A percentile compares a stretch with the other conserved stretches of the same genome.
These are phyloP conservation scores for Sugiyamaella castrensis DNA, from an alignment of 1,139 yeast species.

Conservation along the genomic window DNA sequence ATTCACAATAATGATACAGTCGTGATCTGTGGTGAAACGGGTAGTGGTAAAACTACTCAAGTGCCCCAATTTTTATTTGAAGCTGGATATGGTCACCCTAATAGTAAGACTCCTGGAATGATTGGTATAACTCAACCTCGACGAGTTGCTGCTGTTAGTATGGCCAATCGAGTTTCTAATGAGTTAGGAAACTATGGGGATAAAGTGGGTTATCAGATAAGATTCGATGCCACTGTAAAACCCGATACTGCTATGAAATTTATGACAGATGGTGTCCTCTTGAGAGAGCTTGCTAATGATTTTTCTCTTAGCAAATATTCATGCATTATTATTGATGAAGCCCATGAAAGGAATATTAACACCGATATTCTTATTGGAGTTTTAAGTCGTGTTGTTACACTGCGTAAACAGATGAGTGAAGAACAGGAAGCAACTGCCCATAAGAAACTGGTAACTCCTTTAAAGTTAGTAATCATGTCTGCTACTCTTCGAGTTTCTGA, in stretches of 20 bases:
- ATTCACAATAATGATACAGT: conserved; percentile 88
- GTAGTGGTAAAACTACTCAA: conserved; percentile 97
- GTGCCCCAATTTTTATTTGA: conserved; percentile 91
- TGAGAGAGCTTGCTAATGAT: conserved; percentile 90
- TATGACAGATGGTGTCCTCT: conserved; percentile 97
- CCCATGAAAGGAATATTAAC: conserved; percentile 93
- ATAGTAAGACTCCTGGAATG: conserved; percentile 79
- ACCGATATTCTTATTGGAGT: conserved; percentile 96
- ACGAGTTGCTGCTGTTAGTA: conserved; percentile 97
- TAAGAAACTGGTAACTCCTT: conserved; percentile 44
- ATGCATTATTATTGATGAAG: conserved; percentile 88
- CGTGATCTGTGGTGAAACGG: conserved; percentile 95
- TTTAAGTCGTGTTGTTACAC: conserved; percentile 78
- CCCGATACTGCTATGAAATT: conserved; percentile 80
- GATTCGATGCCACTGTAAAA: conserved; percentile 77
- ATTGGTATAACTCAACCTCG: conserved; percentile 97
- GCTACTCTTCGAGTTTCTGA: conserved; percentile 94
- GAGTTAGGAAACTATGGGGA: conserved; percentile 80
- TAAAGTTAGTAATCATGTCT: conserved; percentile 70
- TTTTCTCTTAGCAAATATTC: conserved; percentile 79
- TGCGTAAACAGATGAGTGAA: conserved; percentile 54
- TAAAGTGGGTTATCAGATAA: conserved; percentile 83
- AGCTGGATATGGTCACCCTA: conserved; percentile 73
- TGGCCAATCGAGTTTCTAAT: conserved; percentile 83
- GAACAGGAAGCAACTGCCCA: conserved; percentile 11